A percentile compares a stretch with the other conserved stretches of the same genome.
These are phyloP conservation scores for Paxillus involutus DNA, from an alignment of 768 basidiomycete species.

Conservation along the genomic window DNA sequence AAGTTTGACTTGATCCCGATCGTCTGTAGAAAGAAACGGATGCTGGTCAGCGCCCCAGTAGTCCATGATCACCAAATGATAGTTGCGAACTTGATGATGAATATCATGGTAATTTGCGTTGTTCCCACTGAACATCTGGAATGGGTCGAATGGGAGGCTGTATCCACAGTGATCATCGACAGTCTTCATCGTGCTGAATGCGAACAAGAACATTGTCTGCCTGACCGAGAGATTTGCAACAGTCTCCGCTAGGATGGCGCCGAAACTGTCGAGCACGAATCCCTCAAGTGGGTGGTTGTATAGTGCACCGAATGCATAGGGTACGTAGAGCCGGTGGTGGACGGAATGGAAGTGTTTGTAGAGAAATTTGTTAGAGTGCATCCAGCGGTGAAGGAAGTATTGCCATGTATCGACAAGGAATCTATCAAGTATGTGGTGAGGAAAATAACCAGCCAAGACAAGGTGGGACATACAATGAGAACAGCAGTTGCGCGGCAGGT, in stretches of 20 bases:
- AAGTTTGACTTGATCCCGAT: slow-evolving; percentile 96
- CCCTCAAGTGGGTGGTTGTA: slow-evolving; percentile 99
- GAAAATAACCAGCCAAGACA: background rate
- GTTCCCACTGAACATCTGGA: slow-evolving; percentile 82
- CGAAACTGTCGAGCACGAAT: slow-evolving; percentile 82
- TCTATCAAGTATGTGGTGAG: slow-evolving; percentile 40
- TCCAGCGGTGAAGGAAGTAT: slow-evolving; percentile 90
- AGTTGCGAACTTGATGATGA: slow-evolving; percentile 77
- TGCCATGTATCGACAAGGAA: slow-evolving; percentile 98
- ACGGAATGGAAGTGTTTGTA: slow-evolving; percentile 91
- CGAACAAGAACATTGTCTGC: slow-evolving; percentile 83
- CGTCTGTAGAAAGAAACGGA: slow-evolving; percentile 2
- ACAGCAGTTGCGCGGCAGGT: slow-evolving; percentile 67
- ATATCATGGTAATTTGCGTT: slow-evolving; percentile 98
- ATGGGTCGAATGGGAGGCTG: slow-evolving; percentile 84
- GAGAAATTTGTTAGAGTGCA: slow-evolving; percentile 89
- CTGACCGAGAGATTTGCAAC: slow-evolving; percentile 69
- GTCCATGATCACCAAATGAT: background rate
- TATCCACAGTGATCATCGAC: slow-evolving; percentile 97
- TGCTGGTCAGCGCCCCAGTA: background rate
- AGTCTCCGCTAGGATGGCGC: slow-evolving; percentile 75
- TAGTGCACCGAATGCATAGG: slow-evolving; percentile 93
- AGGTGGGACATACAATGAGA: slow-evolving; percentile 74
- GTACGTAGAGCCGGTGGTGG: slow-evolving; percentile 95
- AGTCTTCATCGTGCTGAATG: slow-evolving; percentile 84